Evolutionary conservation across 106 monocot genomes (phyloP).

Genomic region (Triglochin maritima): DNA sequence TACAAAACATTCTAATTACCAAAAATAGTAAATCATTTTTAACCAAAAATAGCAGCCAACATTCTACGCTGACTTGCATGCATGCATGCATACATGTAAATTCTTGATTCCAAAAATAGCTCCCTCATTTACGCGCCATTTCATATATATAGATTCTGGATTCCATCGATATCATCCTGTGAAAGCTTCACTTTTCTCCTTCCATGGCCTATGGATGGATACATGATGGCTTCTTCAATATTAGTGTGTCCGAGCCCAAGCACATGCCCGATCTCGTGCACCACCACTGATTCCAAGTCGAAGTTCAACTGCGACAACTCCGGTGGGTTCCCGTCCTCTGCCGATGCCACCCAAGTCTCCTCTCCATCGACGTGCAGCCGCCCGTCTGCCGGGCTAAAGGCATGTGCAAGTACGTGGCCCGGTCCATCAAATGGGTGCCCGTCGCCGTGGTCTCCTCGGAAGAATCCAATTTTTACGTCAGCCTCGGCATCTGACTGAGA

Average conservation of each 20-base stretch:
- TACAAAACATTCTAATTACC: too few relatives aligned
- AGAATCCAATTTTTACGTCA: background rate
- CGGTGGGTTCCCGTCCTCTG: background rate
- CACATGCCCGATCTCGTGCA: constrained; percentile 53
- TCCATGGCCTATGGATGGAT: background rate
- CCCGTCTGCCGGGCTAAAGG: background rate
- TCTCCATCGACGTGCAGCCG: background rate
- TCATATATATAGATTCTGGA: constrained; percentile 59
- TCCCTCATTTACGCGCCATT: constrained; percentile 6
- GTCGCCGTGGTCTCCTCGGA: background rate
- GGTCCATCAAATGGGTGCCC: background rate
- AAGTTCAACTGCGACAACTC: constrained; percentile 19
- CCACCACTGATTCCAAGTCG: constrained; percentile 88
- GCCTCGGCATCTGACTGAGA: background rate
- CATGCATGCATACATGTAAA: too few relatives aligned
- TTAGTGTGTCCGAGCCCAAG: constrained; percentile 11
- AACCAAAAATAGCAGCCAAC: too few relatives aligned
- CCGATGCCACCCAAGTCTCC: background rate
- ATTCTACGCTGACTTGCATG: too few relatives aligned
- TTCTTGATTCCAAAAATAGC: too few relatives aligned
- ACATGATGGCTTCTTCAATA: constrained; percentile 10
- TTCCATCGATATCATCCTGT: constrained; percentile 17
- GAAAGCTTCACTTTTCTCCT: constrained; percentile 7
- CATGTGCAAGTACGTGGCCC: background rate
- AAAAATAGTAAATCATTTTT: too few relatives aligned